Percentiles rank a stretch among this genome's conserved stretches.
These are phyloP conservation scores for Penicillium sp. DNA, from an alignment of 2,329 filamentous ascomycete genomes.

Conservation along the genomic window DNA sequence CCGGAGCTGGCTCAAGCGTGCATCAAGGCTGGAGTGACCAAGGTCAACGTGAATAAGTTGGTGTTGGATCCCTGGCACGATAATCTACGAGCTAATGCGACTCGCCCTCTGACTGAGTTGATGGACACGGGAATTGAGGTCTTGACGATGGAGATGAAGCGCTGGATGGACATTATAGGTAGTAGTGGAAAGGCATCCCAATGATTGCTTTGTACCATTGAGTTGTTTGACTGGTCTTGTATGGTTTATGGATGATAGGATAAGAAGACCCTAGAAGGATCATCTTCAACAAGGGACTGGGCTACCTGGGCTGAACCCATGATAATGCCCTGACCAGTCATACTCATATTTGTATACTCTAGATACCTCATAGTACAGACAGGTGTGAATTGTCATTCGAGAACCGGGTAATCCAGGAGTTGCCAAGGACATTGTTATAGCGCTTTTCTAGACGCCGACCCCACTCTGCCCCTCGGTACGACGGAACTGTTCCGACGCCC, in stretches of 20 bases:
- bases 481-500: neutral
- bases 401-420: neutral
- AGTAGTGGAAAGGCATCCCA: slow-evolving; percentile 6
- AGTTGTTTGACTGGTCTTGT: too few relatives aligned
- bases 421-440: too few relatives aligned
- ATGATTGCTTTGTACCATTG: neutral
- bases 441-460: too few relatives aligned
- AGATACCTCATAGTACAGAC: too few relatives aligned
- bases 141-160: slow-evolving; percentile 6
- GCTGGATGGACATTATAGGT: slow-evolving; percentile 14
- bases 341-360: too few relatives aligned
- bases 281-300: too few relatives aligned
- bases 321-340: too few relatives aligned
- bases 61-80: slow-evolving; percentile 47
- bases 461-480: neutral
- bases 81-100: slow-evolving; percentile 43
- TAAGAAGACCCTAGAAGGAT: too few relatives aligned
- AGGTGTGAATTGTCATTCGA: neutral
- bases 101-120: slow-evolving; percentile 10
- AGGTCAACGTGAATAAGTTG: slow-evolving; percentile 57
- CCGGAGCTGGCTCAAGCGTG: slow-evolving; percentile 52
- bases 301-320: too few relatives aligned
- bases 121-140: slow-evolving; percentile 10
- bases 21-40: slow-evolving; percentile 53
- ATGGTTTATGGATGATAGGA: too few relatives aligned